Evolutionary conservation across 2,329 filamentous ascomycete species (phyloP).

Genomic region (Trichoderma atroviride): DNA sequence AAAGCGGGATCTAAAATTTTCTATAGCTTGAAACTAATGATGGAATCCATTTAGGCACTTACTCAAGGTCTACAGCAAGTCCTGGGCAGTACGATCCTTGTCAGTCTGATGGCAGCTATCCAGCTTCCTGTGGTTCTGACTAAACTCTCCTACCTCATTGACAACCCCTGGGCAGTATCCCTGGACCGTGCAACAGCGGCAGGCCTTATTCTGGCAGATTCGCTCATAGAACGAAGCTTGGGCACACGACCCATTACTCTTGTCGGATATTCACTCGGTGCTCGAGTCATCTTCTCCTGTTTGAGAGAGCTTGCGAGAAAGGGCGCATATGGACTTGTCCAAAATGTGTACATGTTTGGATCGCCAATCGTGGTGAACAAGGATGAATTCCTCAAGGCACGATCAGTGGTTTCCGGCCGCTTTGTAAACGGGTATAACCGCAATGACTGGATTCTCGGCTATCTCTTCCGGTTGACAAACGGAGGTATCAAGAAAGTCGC

Average conservation of each 20-base stretch:
- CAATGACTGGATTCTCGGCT: conserved; percentile 97
- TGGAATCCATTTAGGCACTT: conserved; percentile 64
- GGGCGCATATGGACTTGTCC: conserved; percentile 82
- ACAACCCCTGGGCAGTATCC: conserved; percentile 98
- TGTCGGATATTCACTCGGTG: conserved; percentile 90
- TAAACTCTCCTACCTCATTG: conserved; percentile 93
- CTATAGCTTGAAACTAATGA: not conserved
- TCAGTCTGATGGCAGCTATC: conserved; percentile 87
- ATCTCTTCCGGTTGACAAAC: conserved; percentile 91
- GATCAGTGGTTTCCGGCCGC: conserved; percentile 84
- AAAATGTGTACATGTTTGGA: conserved; percentile 95
- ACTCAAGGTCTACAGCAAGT: conserved; percentile 97
- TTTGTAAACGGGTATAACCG: conserved; percentile 93
- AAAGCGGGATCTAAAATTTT: not conserved
- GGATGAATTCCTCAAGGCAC: conserved; percentile 82
- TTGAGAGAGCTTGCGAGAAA: conserved; percentile 82
- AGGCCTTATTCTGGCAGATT: conserved; percentile 91
- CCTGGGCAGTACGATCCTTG: conserved; percentile 83
- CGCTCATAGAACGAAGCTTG: conserved; percentile 85
- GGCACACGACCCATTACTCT: conserved; percentile 90
- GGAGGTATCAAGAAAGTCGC: conserved; percentile 89
- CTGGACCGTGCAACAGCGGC: conserved; percentile 85
- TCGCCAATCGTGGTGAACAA: conserved; percentile 88
- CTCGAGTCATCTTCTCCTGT: conserved; percentile 90
- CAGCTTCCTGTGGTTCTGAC: conserved; percentile 90